A percentile compares a stretch with the other conserved stretches of the same genome.
Evolutionary conservation across 1,284 basidiomycete genomes (phyloP).

Genomic region (Pseudozyma pruni): DNA sequence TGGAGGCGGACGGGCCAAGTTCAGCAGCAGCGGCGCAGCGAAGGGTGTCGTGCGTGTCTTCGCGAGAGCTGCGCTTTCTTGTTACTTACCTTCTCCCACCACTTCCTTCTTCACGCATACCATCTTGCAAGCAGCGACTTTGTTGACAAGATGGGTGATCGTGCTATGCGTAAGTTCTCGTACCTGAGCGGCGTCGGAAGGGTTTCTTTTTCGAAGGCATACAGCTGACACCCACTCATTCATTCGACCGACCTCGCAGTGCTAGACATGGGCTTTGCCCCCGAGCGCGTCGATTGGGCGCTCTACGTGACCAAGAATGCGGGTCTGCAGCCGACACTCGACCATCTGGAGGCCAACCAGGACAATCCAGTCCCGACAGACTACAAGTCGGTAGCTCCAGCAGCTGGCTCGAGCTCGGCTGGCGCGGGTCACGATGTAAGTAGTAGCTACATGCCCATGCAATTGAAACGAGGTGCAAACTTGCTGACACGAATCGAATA

Average conservation of each 20-base stretch:
- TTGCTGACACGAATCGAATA: too few species aligned
- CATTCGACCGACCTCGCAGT: conserved; percentile 33
- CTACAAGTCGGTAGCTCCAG: conserved; percentile 35
- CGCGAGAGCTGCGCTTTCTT: conserved; percentile 11
- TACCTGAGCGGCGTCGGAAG: too few species aligned
- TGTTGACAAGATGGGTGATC: conserved; percentile 32
- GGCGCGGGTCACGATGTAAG: conserved; percentile 36
- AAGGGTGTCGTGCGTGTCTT: conserved; percentile 23
- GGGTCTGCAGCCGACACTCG: conserved; percentile 62
- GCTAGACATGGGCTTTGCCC: conserved; percentile 65
- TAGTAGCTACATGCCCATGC: neutral
- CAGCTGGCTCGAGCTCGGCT: conserved; percentile 13
- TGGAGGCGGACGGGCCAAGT: conserved; percentile 40
- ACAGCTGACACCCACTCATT: neutral
- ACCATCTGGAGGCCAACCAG: conserved; percentile 64
- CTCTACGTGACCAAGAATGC: conserved; percentile 55
- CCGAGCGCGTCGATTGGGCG: conserved; percentile 65
- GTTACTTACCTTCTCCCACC: conserved; percentile 1
- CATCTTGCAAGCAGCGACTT: neutral
- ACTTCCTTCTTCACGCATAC: neutral
- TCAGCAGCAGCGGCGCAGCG: neutral
- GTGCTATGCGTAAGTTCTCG: conserved; percentile 33
- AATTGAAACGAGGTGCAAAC: neutral
- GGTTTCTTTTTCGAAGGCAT: neutral
- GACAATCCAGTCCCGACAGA: conserved; percentile 56